These are phyloP conservation scores for Syzygium grande DNA, from an alignment of 345 rosid species.

Conservation along the genomic window DNA sequence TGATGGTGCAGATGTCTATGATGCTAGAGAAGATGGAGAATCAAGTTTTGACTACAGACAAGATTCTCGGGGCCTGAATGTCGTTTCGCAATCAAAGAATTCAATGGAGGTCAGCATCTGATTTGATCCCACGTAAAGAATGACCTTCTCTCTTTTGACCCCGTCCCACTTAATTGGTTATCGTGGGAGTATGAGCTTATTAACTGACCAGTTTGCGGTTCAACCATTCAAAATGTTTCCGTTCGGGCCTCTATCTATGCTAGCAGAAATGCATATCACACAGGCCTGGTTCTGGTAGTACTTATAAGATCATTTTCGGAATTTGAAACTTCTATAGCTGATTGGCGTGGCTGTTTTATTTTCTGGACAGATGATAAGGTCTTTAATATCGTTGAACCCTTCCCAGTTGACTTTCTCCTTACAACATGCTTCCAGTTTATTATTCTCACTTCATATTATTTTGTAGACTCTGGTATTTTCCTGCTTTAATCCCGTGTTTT, in stretches of 20 bases:
- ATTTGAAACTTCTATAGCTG: neutral
- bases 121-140: neutral
- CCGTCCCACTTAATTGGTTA: neutral
- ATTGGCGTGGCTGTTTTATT: neutral
- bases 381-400: neutral
- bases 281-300: neutral
- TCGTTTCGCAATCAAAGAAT: conserved; percentile 41
- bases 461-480: neutral
- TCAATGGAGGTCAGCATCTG: conserved; percentile 58
- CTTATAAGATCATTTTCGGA: neutral
- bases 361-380: neutral
- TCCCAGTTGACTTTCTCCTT: neutral
- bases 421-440: neutral
- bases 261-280: neutral
- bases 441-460: neutral
- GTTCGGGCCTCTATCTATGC: neutral
- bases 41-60: conserved; percentile 72
- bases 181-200: neutral
- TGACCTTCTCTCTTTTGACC: neutral
- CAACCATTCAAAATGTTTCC: neutral
- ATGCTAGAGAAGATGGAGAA: conserved; percentile 51
- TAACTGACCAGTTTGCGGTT: neutral
- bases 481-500: neutral
- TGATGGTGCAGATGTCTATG: conserved; percentile 27
- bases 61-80: conserved; percentile 37